Evolutionary conservation across 768 basidiomycete species (phyloP), one percentile per base, ranked within the genome.

Genomic region (Rhodotorula taiwanensis): DNA sequence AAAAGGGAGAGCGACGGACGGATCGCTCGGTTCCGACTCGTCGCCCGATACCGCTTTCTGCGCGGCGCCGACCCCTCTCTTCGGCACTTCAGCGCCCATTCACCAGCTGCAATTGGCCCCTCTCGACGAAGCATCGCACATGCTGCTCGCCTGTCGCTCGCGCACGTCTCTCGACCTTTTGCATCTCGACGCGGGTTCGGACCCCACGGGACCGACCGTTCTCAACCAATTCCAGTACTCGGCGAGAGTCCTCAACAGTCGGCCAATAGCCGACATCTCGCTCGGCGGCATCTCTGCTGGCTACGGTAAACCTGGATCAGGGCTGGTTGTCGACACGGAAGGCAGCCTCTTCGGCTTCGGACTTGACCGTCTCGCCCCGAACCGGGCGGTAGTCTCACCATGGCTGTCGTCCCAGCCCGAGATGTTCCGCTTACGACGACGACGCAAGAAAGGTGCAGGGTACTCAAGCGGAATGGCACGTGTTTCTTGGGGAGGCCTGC

Each of bases 311-410:
- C n/a, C 21, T 3, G 62, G 67, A 4, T 34, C 23, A 1, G 67
- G 67, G 3, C 41, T 69, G 23, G 31, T 61, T 11, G 67, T 59
- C 30, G 67, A 69, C 31, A 41, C 31, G 0, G 39, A 36, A 18
- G 67, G 67, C 0, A 39, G 28, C 21, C 39, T 69, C 25, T 69
- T 36, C 18, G 67, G 62, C 8, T 69, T 51, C 49, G 57, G 58
- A 0, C 18, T 61, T 9, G 66, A 61, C 31, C 52, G 30, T 0
- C 16, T 57, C 10, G 62, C 55, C 13, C 33, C 23, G 9, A 43
- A 52, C 11, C 27, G 52, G 16, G 7, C 49, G 4, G 54, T 41
- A 1, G 42, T 44, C 34, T 3, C 9, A 1, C 31, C 25, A 5
- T 34, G 51, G 51, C 10, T 4, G 2, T 33, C 33, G 23, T n/a